phyloP scores from a whole-genome alignment of 768 basidiomycete genomes.

The Amyloporia xantha region DNA sequence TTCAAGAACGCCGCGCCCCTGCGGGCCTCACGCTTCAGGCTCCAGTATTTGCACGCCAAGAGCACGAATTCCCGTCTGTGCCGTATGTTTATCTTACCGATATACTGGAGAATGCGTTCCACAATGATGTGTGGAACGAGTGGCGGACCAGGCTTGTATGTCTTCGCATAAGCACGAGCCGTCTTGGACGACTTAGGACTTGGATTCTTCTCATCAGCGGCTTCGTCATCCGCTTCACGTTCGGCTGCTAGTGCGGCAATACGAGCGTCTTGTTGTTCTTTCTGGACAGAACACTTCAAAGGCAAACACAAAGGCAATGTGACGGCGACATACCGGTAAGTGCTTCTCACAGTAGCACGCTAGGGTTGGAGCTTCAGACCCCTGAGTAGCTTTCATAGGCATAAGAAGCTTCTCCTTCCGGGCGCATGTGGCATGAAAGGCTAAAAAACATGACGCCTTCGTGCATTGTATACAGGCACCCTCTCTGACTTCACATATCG shows the following conservation, averaged over 20 bases:
- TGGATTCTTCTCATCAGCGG: slow-evolving; percentile 2
- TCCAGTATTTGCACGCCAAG: slow-evolving; percentile 89
- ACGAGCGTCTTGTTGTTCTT: slow-evolving; percentile 62
- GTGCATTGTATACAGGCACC: slow-evolving; percentile 97
- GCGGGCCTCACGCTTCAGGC: slow-evolving; percentile 89
- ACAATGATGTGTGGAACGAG: slow-evolving; percentile 83
- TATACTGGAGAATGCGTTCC: slow-evolving; percentile 72
- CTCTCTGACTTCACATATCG: slow-evolving; percentile 47
- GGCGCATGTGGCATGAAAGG: slow-evolving; percentile 94
- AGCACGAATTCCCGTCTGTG: slow-evolving; percentile 76
- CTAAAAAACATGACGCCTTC: slow-evolving; percentile 82
- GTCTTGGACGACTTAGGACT: slow-evolving; percentile 52
- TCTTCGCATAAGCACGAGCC: slow-evolving; percentile 87
- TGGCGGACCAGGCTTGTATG: slow-evolving; percentile 88
- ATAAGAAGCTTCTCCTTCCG: slow-evolving; percentile 77
- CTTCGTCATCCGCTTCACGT: slow-evolving; percentile 31
- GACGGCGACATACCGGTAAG: slow-evolving; percentile 74
- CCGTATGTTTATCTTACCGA: slow-evolving; percentile 57
- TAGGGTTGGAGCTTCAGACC: slow-evolving; percentile 64
- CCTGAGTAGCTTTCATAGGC: slow-evolving; percentile 81
- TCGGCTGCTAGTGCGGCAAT: slow-evolving; percentile 48
- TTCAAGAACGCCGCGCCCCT: slow-evolving; percentile 92
- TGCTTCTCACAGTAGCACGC: slow-evolving; percentile 88
- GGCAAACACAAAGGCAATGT: no score
- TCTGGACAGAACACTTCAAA: no score